Evolutionary conservation across 768 basidiomycete species (phyloP).

Genomic region (Psilocybe subaeruginosa): DNA sequence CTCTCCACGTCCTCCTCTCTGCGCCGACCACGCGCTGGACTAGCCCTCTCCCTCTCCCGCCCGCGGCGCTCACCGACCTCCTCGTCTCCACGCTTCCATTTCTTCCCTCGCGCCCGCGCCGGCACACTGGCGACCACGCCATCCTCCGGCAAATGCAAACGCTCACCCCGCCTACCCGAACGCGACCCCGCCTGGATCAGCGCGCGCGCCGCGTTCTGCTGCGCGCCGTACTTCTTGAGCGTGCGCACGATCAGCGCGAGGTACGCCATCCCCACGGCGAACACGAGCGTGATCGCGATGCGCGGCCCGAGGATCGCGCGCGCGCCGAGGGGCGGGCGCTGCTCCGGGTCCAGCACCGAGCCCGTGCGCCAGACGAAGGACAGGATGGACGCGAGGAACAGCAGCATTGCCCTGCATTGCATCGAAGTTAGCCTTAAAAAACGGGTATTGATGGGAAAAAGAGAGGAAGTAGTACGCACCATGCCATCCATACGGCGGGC

Average conservation of each 20-base stretch:
- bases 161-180: not conserved
- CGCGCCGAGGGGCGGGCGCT: conserved; percentile 38
- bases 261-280: conserved; percentile 63
- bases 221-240: conserved; percentile 58
- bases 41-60: conserved; percentile 26
- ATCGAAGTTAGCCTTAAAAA: not conserved
- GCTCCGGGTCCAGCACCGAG: conserved; percentile 40
- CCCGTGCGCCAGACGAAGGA: conserved; percentile 76
- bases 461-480: conserved; percentile 35
- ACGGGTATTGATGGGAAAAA: too few relatives aligned
- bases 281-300: conserved; percentile 54
- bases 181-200: conserved; percentile 12
- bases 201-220: conserved; percentile 20
- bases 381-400: conserved; percentile 64
- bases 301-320: conserved; percentile 52
- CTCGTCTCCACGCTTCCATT: conserved; percentile 10
- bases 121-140: not conserved
- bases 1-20: conserved; percentile 15
- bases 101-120: conserved; percentile 1
- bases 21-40: conserved; percentile 10
- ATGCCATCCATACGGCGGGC: conserved; percentile 74
- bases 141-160: not conserved
- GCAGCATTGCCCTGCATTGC: conserved; percentile 59
- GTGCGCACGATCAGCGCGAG: conserved; percentile 64
- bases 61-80: conserved; percentile 30